Evolutionary conservation across 148 eudicot genomes (phyloP).

Genomic region (Dianthus caryophyllus): DNA sequence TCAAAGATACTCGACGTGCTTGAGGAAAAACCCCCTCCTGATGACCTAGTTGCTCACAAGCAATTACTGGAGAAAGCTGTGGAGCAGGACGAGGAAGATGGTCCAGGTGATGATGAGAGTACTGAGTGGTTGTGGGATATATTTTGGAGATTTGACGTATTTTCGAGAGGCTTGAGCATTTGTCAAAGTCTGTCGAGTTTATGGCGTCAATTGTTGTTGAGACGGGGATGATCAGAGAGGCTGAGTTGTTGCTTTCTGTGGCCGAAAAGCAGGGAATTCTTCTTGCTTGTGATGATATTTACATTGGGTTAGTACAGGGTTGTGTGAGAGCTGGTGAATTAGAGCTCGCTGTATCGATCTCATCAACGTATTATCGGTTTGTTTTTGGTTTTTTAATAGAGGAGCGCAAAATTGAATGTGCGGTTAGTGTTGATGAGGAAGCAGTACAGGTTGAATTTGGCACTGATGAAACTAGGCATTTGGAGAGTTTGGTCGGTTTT

Average conservation of each 20-base stretch:
- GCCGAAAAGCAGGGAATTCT: constrained; percentile 49
- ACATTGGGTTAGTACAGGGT: constrained; percentile 47
- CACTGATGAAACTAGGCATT: constrained; percentile 28
- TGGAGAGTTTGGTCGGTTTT: constrained; percentile 37
- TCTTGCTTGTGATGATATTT: constrained; percentile 54
- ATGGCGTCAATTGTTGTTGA: constrained; percentile 55
- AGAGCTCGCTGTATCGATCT: constrained; percentile 38
- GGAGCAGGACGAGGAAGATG: no score
- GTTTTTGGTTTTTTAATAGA: constrained; percentile 37
- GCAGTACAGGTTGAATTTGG: constrained; percentile 42
- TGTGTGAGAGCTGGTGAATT: constrained; percentile 42
- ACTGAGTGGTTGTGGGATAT: constrained; percentile 62
- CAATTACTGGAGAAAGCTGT: no score
- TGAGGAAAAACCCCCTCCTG: no score
- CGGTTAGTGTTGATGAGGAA: constrained; percentile 39
- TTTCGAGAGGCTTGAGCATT: constrained; percentile 42
- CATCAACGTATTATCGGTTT: constrained; percentile 38
- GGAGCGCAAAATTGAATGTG: constrained; percentile 28
- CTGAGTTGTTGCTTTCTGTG: constrained; percentile 45
- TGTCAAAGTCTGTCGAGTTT: constrained; percentile 45
- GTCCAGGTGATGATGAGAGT: constrained; percentile 38
- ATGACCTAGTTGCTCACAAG: no score
- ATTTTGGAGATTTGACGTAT: constrained; percentile 44
- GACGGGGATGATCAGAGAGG: constrained; percentile 46
- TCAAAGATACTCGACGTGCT: no score